phyloP scores from a whole-genome alignment of 2,329 filamentous ascomycete genomes.

The Coleophoma eucalyptorum region DNA sequence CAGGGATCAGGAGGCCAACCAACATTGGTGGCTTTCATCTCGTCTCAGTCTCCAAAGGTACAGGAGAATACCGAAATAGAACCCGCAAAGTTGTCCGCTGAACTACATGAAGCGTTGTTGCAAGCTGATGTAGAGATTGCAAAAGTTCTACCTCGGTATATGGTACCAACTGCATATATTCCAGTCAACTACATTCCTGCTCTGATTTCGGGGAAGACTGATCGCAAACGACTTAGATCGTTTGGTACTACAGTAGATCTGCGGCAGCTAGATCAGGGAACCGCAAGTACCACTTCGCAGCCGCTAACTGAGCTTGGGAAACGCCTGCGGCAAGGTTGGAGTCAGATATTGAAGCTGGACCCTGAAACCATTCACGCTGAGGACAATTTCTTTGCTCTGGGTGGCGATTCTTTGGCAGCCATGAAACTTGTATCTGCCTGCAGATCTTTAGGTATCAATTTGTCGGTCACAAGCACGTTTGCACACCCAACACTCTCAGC shows the following conservation, averaged over 20 bases:
- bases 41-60: constrained; percentile 10
- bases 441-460: constrained; percentile 20
- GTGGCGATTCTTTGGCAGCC: constrained; percentile 41
- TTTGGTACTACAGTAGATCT: constrained; percentile 10
- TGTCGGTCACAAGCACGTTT: constrained; percentile 38
- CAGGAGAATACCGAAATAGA: constrained; percentile 14
- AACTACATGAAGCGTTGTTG: constrained; percentile 26
- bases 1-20: constrained; percentile 23
- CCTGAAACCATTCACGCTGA: constrained; percentile 5
- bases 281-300: background rate
- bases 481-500: constrained; percentile 32
- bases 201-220: constrained; percentile 27
- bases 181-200: constrained; percentile 23
- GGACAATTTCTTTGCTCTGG: constrained; percentile 40
- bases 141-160: constrained; percentile 29
- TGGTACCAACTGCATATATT: constrained; percentile 28
- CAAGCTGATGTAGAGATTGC: constrained; percentile 9
- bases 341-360: constrained; percentile 4
- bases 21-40: constrained; percentile 29
- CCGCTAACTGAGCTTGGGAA: constrained; percentile 3
- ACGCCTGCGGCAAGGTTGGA: constrained; percentile 3
- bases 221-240: constrained; percentile 30
- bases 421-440: constrained; percentile 27
- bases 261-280: constrained; percentile 11
- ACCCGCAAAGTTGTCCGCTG: constrained; percentile 2